phyloP scores from a whole-genome alignment of 345 rosid genomes.

The Salix exigua region DNA sequence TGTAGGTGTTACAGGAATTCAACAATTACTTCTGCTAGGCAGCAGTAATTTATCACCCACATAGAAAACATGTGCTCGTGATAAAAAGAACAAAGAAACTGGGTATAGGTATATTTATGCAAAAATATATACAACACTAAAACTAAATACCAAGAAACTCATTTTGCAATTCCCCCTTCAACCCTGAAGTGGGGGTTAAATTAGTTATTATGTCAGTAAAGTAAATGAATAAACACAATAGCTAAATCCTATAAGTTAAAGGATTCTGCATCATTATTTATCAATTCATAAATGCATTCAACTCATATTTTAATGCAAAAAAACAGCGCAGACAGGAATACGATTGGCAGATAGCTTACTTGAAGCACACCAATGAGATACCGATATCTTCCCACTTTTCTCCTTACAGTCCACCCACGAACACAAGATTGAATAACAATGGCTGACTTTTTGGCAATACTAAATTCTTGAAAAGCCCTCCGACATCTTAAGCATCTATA shows the following conservation, averaged over 20 bases:
- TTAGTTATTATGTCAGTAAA: not conserved
- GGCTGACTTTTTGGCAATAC: slow-evolving; percentile 41
- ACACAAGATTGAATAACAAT: slow-evolving; percentile 52
- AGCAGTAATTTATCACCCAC: not conserved
- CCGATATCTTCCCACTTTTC: slow-evolving; percentile 24
- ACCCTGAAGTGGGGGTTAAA: not conserved
- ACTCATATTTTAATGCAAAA: not conserved
- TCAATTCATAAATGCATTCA: no score
- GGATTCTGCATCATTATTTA: no score
- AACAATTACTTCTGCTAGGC: not conserved
- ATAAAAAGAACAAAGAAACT: no score
- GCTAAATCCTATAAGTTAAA: no score
- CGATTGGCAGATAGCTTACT: slow-evolving; percentile 37
- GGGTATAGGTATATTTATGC: no score
- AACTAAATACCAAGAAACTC: no score
- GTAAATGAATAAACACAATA: not conserved
- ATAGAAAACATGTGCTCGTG: no score
- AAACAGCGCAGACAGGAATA: not conserved
- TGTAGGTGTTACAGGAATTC: not conserved
- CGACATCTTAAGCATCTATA: slow-evolving; percentile 28
- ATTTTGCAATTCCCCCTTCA: not conserved
- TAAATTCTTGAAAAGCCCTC: slow-evolving; percentile 31
- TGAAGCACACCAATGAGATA: slow-evolving; percentile 45
- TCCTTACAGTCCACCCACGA: slow-evolving; percentile 58
- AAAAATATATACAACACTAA: no score